Percentiles rank a stretch among this genome's conserved stretches.
Conservation (phyloP, 2,329 filamentous ascomycete species). For the Penicillium decumbens region DNA sequence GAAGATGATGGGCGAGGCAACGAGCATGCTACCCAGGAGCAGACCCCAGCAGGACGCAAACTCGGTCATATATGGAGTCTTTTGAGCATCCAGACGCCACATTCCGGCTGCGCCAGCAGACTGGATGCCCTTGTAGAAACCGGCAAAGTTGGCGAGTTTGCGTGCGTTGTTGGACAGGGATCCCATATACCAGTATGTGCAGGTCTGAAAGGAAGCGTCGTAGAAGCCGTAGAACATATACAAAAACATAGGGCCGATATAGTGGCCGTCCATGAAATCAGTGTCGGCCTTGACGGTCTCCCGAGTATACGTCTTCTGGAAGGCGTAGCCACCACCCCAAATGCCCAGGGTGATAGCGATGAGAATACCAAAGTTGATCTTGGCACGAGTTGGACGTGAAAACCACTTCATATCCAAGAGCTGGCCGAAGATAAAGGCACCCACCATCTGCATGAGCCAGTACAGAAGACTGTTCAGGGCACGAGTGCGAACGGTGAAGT, state of each 20-base stretch:
- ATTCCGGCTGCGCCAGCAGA: slow-evolving; percentile 71
- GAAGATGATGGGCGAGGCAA: slow-evolving; percentile 75
- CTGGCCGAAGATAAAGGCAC: slow-evolving; percentile 67
- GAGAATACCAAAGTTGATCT: slow-evolving; percentile 57
- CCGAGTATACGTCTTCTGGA: slow-evolving; percentile 60
- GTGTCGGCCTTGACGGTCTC: slow-evolving; percentile 31
- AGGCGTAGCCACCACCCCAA: slow-evolving; percentile 80
- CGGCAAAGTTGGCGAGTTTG: slow-evolving; percentile 85
- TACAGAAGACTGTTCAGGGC: slow-evolving; percentile 77
- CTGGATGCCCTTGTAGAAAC: slow-evolving; percentile 86
- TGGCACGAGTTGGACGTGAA: slow-evolving; percentile 64
- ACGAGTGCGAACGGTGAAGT: slow-evolving; percentile 69
- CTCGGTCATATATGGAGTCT: slow-evolving; percentile 63
- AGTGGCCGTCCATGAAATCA: slow-evolving; percentile 66
- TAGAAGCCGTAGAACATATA: slow-evolving; percentile 89
- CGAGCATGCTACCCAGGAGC: slow-evolving; percentile 65
- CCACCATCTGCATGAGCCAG: slow-evolving; percentile 72
- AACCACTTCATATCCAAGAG: slow-evolving; percentile 59
- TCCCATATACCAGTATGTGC: slow-evolving; percentile 94
- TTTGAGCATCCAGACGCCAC: slow-evolving; percentile 56
- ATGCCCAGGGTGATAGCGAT: slow-evolving; percentile 68
- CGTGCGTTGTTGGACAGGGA: slow-evolving; percentile 87
- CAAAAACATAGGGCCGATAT: slow-evolving; percentile 75
- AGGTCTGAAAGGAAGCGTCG: slow-evolving; percentile 86
- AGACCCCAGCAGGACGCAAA: slow-evolving; percentile 75